phyloP scores from a whole-genome alignment of 2,329 filamentous ascomycete species.

The Pezicula neosporulosa region DNA sequence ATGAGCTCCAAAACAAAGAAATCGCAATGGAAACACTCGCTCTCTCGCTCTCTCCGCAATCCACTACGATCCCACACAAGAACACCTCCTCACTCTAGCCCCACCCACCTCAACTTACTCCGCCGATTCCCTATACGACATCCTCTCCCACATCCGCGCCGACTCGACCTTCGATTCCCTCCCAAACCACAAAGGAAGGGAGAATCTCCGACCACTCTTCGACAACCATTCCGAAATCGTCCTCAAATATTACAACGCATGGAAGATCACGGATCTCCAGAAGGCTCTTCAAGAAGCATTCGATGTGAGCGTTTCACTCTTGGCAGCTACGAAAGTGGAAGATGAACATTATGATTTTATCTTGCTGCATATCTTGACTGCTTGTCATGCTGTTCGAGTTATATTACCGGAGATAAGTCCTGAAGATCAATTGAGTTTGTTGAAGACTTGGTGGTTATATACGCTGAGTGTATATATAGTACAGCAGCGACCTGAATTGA shows the following conservation, averaged over 20 bases:
- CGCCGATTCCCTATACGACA: conserved; percentile 58
- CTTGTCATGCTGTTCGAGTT: conserved; percentile 78
- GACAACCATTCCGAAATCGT: conserved; percentile 63
- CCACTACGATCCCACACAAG: conserved; percentile 55
- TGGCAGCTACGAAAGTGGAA: conserved; percentile 36
- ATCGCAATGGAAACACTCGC: conserved; percentile 80
- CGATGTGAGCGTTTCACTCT: conserved; percentile 52
- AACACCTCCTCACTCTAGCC: conserved; percentile 63
- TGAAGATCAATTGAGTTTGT: conserved; percentile 64
- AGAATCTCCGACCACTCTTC: conserved; percentile 66
- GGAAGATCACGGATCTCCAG: conserved; percentile 65
- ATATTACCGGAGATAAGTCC: conserved; percentile 70
- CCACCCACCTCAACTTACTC: conserved; percentile 56
- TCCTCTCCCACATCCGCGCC: conserved; percentile 60
- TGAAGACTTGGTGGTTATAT: too few species aligned
- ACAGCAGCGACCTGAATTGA: too few species aligned
- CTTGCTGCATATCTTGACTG: conserved; percentile 72
- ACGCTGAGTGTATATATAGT: too few species aligned
- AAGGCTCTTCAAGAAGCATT: conserved; percentile 70
- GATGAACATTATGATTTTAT: conserved; percentile 71
- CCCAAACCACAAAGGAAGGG: conserved; percentile 51
- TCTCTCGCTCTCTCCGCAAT: conserved; percentile 60
- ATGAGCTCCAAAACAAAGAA: conserved; percentile 78
- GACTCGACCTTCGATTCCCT: conserved; percentile 67
- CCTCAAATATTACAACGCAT: conserved; percentile 85